Percentiles rank a stretch among this genome's conserved stretches.
These are phyloP conservation scores for Linnemannia schmuckeri DNA, from an alignment of 192 early-diverging fungal genomes.

Conservation along the genomic window DNA sequence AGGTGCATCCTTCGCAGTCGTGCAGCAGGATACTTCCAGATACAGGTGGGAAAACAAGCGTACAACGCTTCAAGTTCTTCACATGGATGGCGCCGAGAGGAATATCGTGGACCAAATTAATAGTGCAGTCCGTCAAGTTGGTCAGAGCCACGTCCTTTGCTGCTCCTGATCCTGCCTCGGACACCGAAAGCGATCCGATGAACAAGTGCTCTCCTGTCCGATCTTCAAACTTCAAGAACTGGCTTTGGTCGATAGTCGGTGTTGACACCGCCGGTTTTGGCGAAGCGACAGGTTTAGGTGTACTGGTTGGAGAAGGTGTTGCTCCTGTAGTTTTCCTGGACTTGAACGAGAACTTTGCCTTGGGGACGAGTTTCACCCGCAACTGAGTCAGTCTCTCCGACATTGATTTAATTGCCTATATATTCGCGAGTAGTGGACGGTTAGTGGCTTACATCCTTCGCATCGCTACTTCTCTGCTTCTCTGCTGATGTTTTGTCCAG, in stretches of 20 bases:
- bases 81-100: constrained; percentile 82
- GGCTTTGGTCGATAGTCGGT: constrained; percentile 21
- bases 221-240: constrained; percentile 56
- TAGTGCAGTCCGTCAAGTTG: constrained; percentile 70
- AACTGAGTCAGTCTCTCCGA: constrained; percentile 52
- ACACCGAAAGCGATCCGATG: constrained; percentile 40
- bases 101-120: constrained; percentile 69
- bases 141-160: constrained; percentile 71
- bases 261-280: neutral
- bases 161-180: neutral
- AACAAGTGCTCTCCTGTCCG: constrained; percentile 39
- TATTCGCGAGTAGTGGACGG: neutral
- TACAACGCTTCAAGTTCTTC: constrained; percentile 72
- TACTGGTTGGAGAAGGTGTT: neutral
- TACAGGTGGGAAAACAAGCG: constrained; percentile 75
- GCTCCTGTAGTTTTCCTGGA: constrained; percentile 52
- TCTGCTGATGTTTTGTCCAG: neutral
- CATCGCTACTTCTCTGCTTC: too few relatives aligned
- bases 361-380: constrained; percentile 62
- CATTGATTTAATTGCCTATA: constrained; percentile 65
- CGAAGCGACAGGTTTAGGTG: constrained; percentile 2
- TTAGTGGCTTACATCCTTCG: constrained; percentile 1
- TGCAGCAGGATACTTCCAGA: constrained; percentile 81
- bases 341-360: constrained; percentile 80
- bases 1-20: constrained; percentile 69